Base-by-base conservation (phyloP, 2,329 filamentous ascomycete species). In the Furcasterigmium sp. region DNA sequence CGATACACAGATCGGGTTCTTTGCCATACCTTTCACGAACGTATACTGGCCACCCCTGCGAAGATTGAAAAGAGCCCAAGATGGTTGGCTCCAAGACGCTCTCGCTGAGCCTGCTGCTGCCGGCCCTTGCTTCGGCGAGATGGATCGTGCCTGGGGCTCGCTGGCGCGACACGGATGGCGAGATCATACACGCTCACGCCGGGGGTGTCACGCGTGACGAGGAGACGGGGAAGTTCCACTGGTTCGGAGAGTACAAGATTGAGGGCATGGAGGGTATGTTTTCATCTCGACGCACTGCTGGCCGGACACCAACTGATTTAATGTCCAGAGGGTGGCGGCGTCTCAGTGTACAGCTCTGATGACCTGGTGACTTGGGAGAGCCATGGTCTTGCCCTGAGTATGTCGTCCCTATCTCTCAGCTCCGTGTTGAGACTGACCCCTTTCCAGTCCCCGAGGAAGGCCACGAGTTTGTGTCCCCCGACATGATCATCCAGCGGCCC, bases 181-280 rank as follows among this genome's bases (percentile, higher is more conserved):
- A 75, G n/a, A 55, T 80, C 11, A 71, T 82, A 42, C 82, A 80
- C 41, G 78, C 78, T 1, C 79, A 84, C 53, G 80, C 79, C 2
- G 79, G 79, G 1, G 72, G 71, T 11, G 63, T 83, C 7, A 70
- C 70, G 0, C 55, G 75, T 0, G 76, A 82, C 32, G 58, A 72
- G 30, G 66, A 69, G 5, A 69, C 68, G 0, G 72, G 72, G 14
- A 75, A 68, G 46, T 83, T 79, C 55, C 82, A 72, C 60, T 73
- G 71, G 68, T 82, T 82, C 44, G 79, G 79, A 28, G 79, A 83
- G 54, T 75, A 80, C 60, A 83, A 83, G 59, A 60, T 69, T 10
- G 57, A 82, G 50, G 76, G 70, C 0, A 75, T 78, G 47, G 67
- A 65, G n/a, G n/a, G n/a, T n/a, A n/a, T n/a, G n/a, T n/a, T n/a